phyloP scores from a whole-genome alignment of 2,329 filamentous ascomycete genomes.

The Westerdykella ornata region DNA sequence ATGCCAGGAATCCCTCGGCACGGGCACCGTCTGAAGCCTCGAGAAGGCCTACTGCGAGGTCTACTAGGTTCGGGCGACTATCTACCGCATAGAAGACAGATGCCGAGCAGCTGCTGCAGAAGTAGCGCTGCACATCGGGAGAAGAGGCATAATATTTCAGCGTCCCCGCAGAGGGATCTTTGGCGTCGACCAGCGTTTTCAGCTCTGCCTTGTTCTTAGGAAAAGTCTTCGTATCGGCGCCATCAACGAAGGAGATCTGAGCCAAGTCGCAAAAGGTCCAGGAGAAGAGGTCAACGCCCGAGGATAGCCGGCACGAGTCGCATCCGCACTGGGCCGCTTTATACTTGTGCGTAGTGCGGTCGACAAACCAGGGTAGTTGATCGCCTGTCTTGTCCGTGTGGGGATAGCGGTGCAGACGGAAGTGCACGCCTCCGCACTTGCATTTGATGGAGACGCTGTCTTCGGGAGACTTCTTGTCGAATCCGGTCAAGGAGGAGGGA shows the following conservation, averaged over 20 bases:
- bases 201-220: constrained; percentile 30
- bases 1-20: constrained; percentile 42
- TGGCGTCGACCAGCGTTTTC: constrained; percentile 29
- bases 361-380: constrained; percentile 41
- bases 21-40: constrained; percentile 42
- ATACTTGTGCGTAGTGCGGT: constrained; percentile 40
- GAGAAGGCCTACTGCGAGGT: constrained; percentile 44
- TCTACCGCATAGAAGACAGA: constrained; percentile 43
- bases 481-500: constrained; percentile 3
- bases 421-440: constrained; percentile 43
- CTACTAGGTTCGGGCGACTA: constrained; percentile 36
- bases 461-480: constrained; percentile 11
- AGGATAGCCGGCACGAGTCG: constrained; percentile 43
- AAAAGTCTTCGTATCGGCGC: constrained; percentile 14
- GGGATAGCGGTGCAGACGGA: constrained; percentile 35
- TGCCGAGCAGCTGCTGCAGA: constrained; percentile 46
- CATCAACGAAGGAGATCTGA: constrained; percentile 34
- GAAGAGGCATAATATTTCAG: constrained; percentile 43
- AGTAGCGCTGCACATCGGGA: constrained; percentile 43
- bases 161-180: constrained; percentile 40
- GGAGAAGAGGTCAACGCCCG: constrained; percentile 41
- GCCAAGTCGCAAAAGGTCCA: constrained; percentile 43
- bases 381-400: constrained; percentile 20
- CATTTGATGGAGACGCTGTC: constrained; percentile 39
- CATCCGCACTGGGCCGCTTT: constrained; percentile 42